Conservation (phyloP, 768 basidiomycete genomes). For the Dioszegia crocea region DNA sequence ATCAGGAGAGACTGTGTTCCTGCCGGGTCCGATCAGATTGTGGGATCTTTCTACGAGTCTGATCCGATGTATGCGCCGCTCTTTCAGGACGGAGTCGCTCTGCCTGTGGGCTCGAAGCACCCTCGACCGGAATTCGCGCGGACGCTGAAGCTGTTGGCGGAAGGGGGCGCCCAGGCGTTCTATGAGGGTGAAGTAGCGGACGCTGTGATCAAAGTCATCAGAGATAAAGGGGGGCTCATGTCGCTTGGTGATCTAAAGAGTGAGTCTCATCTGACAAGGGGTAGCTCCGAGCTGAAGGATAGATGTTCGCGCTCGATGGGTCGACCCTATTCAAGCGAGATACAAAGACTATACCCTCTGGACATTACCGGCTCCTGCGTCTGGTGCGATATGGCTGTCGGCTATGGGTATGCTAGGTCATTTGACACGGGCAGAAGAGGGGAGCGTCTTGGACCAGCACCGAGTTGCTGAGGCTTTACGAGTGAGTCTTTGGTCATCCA, state of each 20-base stretch:
- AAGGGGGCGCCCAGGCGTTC: conserved; percentile 71
- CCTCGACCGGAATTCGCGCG: conserved; percentile 57
- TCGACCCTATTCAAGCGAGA: conserved; percentile 66
- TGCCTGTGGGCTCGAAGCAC: conserved; percentile 14
- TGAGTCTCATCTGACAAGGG: conserved; percentile 10
- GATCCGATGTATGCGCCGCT: conserved; percentile 22
- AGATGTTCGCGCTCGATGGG: conserved; percentile 65
- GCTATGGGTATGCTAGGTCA: conserved; percentile 80
- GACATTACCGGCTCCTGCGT: conserved; percentile 72
- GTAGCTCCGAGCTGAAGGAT: conserved; percentile 49
- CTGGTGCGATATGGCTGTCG: conserved; percentile 76
- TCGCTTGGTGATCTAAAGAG: conserved; percentile 59
- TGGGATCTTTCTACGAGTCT: conserved; percentile 22
- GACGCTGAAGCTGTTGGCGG: conserved; percentile 68
- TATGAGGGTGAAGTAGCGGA: conserved; percentile 80
- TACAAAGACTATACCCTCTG: conserved; percentile 74
- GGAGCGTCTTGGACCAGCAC: conserved; percentile 65
- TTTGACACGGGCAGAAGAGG: conserved; percentile 49
- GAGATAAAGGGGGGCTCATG: conserved; percentile 71
- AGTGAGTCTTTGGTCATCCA: conserved; percentile 21
- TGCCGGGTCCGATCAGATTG: conserved; percentile 10
- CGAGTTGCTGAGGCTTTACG: conserved; percentile 77
- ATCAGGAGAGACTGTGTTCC: conserved; percentile 16
- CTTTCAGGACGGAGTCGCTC: conserved; percentile 21
- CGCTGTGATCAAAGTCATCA: conserved; percentile 66